Conservation (phyloP, 148 eudicot species). For the Nyssa sinensis region DNA sequence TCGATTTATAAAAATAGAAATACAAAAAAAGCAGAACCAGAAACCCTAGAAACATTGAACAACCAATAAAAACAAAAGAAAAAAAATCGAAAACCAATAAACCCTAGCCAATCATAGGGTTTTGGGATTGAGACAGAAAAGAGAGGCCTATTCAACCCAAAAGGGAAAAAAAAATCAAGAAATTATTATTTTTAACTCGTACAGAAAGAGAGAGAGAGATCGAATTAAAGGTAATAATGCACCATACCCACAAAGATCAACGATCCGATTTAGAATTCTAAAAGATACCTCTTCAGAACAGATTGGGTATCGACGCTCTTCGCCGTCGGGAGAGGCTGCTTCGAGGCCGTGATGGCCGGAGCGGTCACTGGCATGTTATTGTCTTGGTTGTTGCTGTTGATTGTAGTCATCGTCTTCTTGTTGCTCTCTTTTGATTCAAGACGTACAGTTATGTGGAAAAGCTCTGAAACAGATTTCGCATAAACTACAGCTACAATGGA, state of each 20-base stretch:
- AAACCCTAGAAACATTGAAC: neutral
- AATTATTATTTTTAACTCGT: neutral
- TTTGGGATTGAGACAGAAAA: neutral
- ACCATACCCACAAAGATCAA: neutral
- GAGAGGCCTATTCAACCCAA: neutral
- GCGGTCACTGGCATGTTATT: neutral
- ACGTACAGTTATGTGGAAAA: too few relatives aligned
- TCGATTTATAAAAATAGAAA: neutral
- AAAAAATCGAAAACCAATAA: neutral
- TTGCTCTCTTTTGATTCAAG: too few relatives aligned
- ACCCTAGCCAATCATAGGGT: neutral
- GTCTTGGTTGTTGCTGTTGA: neutral
- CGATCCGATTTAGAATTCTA: neutral
- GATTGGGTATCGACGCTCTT: slow-evolving; percentile 1
- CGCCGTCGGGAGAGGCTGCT: neutral
- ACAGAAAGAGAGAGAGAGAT: neutral
- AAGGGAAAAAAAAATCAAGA: neutral
- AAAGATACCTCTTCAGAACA: neutral
- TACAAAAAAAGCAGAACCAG: neutral
- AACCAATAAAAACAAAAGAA: neutral
- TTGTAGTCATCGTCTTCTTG: neutral
- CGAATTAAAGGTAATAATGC: too few relatives aligned
- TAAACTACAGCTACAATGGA: neutral
- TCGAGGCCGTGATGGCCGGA: neutral
- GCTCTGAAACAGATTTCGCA: neutral